A percentile compares a stretch with the other conserved stretches of the same genome.
phyloP scores from a whole-genome alignment of 2,329 filamentous ascomycete genomes.

The Botrytis fabae region DNA sequence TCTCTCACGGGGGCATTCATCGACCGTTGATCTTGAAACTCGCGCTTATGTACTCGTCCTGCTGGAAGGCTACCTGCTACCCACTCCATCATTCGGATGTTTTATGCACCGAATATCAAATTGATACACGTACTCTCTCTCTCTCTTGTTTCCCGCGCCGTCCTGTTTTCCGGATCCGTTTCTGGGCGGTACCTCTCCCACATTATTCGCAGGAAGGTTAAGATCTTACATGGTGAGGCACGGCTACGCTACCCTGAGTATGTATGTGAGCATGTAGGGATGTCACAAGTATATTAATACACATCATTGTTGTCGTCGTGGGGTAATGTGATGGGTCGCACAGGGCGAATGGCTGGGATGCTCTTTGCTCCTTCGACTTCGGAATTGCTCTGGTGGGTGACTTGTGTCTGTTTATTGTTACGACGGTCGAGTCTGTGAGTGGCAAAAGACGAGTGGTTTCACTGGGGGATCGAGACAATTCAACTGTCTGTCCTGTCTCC shows the following conservation, averaged over 20 bases:
- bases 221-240: not conserved
- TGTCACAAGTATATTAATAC: conserved; percentile 9
- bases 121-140: conserved; percentile 5
- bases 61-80: not conserved
- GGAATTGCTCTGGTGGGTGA: not conserved
- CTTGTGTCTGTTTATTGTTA: not conserved
- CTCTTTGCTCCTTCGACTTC: not conserved
- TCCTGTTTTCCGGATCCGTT: not conserved
- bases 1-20: not conserved
- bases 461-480: not conserved
- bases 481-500: not conserved
- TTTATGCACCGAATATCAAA: not conserved
- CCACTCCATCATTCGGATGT: conserved; percentile 2
- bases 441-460: not conserved
- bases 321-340: conserved; percentile 17
- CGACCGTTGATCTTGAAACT: conserved; percentile 18
- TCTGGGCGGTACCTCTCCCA: not conserved
- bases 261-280: not conserved
- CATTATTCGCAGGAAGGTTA: not conserved
- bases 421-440: not conserved
- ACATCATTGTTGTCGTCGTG: conserved; percentile 14
- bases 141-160: not conserved
- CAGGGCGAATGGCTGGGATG: conserved; percentile 18
- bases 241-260: conserved; percentile 5
- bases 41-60: conserved; percentile 10